A percentile compares a stretch with the other conserved stretches of the same genome.
These are phyloP conservation scores for Cladosporium austrohemisphaericum DNA, from an alignment of 2,329 filamentous ascomycete genomes.

Conservation along the genomic window DNA sequence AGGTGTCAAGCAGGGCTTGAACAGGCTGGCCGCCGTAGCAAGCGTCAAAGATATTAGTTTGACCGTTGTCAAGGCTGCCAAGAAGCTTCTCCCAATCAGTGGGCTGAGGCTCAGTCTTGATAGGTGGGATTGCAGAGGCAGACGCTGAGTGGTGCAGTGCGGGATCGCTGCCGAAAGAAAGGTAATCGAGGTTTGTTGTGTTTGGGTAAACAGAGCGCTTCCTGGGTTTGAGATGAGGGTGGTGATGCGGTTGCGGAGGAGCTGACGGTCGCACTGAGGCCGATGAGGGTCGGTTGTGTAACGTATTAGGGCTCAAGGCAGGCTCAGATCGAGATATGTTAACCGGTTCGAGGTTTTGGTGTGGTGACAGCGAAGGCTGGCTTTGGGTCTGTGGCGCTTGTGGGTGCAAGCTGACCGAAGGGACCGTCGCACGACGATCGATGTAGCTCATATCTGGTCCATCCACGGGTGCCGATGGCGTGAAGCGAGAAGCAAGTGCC, in stretches of 20 bases:
- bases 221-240: conserved; percentile 9
- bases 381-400: conserved; percentile 45
- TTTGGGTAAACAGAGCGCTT: conserved; percentile 29
- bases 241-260: conserved; percentile 18
- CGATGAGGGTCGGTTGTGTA: conserved; percentile 30
- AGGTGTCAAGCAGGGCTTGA: conserved; percentile 39
- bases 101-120: conserved; percentile 45
- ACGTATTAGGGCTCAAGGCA: conserved; percentile 41
- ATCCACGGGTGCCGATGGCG: conserved; percentile 27
- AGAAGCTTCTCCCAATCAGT: conserved; percentile 81
- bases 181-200: conserved; percentile 46
- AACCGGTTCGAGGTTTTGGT: conserved; percentile 38
- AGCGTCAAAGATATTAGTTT: conserved; percentile 78
- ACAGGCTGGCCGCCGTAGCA: conserved; percentile 66
- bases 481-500: conserved; percentile 46
- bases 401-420: conserved; percentile 45
- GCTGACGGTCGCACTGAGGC: conserved; percentile 9
- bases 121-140: conserved; percentile 21
- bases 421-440: conserved; percentile 41
- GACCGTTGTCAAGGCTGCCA: conserved; percentile 72
- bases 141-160: conserved; percentile 26
- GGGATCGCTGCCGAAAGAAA: conserved; percentile 43
- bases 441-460: conserved; percentile 29
- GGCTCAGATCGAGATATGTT: conserved; percentile 45
- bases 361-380: conserved; percentile 46